Conservation (phyloP, 108 stramenopile species). For the Fistulifera solaris region DNA sequence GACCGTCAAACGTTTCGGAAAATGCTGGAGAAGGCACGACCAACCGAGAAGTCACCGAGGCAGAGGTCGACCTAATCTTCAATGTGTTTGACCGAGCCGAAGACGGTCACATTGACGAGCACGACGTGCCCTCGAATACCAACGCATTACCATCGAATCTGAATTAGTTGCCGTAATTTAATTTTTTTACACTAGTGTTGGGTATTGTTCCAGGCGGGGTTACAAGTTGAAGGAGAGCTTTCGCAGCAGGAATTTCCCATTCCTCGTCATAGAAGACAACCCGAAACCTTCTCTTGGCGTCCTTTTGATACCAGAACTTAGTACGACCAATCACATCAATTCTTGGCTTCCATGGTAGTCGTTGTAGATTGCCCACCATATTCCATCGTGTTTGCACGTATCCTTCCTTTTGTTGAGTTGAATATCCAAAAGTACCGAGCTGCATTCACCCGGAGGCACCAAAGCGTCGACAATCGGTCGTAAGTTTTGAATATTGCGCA, state of each 20-base stretch:
- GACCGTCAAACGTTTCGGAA: conserved; percentile 18
- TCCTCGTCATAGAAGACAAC: conserved; percentile 71
- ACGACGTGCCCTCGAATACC: no score
- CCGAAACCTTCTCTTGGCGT: conserved; percentile 5
- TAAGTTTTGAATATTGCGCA: conserved; percentile 55
- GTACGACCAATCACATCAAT: conserved; percentile 76
- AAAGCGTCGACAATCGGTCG: conserved; percentile 51
- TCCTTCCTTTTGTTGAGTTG: conserved; percentile 7
- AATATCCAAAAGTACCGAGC: conserved; percentile 53
- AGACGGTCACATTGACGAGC: conserved; percentile 16
- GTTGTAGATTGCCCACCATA: conserved; percentile 64
- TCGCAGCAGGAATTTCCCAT: conserved; percentile 67
- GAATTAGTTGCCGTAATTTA: no score
- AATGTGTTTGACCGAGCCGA: conserved; percentile 28
- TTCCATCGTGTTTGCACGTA: conserved; percentile 76
- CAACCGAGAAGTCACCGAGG: conserved; percentile 17
- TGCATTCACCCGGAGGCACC: conserved; percentile 22
- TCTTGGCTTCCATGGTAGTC: conserved; percentile 63
- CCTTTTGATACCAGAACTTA: conserved; percentile 61
- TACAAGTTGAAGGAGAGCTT: conserved; percentile 59
- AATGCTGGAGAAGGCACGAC: conserved; percentile 13
- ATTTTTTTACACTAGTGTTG: no score
- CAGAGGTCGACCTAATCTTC: conserved; percentile 40
- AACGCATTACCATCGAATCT: no score
- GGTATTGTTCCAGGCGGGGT: conserved; percentile 19